Conservation (phyloP, 495 filamentous ascomycete species). For the Margaritispora aquatica region DNA sequence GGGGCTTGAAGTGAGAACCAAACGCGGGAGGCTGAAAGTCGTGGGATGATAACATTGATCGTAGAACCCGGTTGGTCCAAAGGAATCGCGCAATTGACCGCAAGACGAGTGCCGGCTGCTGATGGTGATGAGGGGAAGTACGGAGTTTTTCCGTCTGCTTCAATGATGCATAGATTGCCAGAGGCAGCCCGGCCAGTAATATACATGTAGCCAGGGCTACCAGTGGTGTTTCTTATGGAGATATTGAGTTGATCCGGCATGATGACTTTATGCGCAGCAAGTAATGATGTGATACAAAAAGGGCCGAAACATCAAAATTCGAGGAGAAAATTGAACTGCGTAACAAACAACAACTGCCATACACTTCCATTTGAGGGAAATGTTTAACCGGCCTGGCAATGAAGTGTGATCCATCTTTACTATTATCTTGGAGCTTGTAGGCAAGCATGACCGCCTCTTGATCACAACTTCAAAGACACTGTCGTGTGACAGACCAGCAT, state of each 20-base stretch:
- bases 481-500: too few species aligned
- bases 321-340: too few species aligned
- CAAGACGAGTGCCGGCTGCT: conserved; percentile 34
- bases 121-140: conserved; percentile 47
- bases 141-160: conserved; percentile 37
- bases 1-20: conserved; percentile 55
- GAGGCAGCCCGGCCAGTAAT: conserved; percentile 58
- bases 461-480: too few species aligned
- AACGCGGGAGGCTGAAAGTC: conserved; percentile 55
- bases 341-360: too few species aligned
- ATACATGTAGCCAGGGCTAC: conserved; percentile 55
- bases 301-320: too few species aligned
- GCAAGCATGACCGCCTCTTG: too few species aligned
- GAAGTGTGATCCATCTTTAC: too few species aligned
- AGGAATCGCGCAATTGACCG: conserved; percentile 51
- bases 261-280: too few species aligned
- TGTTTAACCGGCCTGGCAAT: too few species aligned
- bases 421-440: too few species aligned
- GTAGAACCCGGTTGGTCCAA: conserved; percentile 54
- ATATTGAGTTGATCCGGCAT: conserved; percentile 31
- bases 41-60: conserved; percentile 55
- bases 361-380: too few species aligned
- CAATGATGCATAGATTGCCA: conserved; percentile 54
- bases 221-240: conserved; percentile 55
- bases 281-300: too few species aligned